phyloP scores from a whole-genome alignment of 768 basidiomycete species.

The Pleurotus tuber-regium region DNA sequence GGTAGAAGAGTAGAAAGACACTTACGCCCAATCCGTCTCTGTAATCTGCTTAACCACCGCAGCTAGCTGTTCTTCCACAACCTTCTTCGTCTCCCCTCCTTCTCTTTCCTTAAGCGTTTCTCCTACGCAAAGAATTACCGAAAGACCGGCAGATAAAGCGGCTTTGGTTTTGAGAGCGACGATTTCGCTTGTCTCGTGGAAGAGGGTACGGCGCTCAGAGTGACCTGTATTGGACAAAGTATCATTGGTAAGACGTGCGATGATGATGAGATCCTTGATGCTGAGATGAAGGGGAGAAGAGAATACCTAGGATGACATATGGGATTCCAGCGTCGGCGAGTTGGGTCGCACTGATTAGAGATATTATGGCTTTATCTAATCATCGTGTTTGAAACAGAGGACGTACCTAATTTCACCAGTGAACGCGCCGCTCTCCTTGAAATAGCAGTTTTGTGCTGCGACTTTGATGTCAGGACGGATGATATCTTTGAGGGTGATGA shows the following conservation, averaged over 20 bases:
- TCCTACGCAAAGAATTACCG: constrained; percentile 94
- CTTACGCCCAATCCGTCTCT: constrained; percentile 79
- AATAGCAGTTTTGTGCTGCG: constrained; percentile 90
- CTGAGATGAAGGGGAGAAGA: background rate
- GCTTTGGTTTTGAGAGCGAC: constrained; percentile 87
- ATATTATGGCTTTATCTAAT: background rate
- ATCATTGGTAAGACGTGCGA: background rate
- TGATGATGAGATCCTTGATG: background rate
- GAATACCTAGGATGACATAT: constrained; percentile 86
- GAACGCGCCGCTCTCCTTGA: constrained; percentile 83
- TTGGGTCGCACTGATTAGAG: constrained; percentile 64
- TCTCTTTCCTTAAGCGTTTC: constrained; percentile 92
- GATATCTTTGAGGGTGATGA: constrained; percentile 64
- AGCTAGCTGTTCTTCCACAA: constrained; percentile 81
- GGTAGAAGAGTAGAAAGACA: constrained; percentile 3
- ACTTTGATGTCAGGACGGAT: constrained; percentile 71
- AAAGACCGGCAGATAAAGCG: constrained; percentile 71
- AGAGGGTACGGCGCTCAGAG: constrained; percentile 93
- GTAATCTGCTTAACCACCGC: constrained; percentile 64
- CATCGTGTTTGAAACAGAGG: background rate
- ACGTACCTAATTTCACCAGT: constrained; percentile 93
- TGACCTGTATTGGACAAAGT: constrained; percentile 54
- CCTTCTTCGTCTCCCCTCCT: constrained; percentile 66
- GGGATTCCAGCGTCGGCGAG: constrained; percentile 84
- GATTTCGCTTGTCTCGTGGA: constrained; percentile 81